Evolutionary conservation across 495 filamentous ascomycete genomes (phyloP).

Genomic region (Friedmanniomyces endolithicus): DNA sequence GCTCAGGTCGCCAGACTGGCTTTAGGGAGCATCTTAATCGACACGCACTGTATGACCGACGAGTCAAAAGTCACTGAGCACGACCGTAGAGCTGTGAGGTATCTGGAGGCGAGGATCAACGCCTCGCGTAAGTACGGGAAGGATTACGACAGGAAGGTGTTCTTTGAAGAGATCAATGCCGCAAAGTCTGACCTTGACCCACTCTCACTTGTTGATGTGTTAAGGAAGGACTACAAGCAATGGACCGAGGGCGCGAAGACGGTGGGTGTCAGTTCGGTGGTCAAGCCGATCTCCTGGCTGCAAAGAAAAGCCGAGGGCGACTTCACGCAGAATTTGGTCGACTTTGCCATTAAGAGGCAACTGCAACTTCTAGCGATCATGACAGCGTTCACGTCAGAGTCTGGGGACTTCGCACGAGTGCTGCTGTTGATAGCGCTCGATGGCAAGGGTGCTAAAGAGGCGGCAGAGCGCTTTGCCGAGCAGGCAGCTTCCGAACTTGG

Average conservation of each 20-base stretch:
- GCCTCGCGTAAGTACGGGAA: slow-evolving; percentile 13
- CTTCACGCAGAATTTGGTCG: slow-evolving; percentile 23
- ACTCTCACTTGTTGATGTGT: slow-evolving; percentile 57
- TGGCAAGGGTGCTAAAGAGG: slow-evolving; percentile 37
- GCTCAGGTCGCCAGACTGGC: slow-evolving; percentile 62
- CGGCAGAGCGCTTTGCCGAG: slow-evolving; percentile 36
- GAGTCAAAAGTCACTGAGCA: slow-evolving; percentile 59
- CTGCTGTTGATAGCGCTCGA: slow-evolving; percentile 43
- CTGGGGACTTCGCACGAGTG: slow-evolving; percentile 55
- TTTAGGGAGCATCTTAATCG: slow-evolving; percentile 68
- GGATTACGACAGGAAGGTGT: slow-evolving; percentile 45
- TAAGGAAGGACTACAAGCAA: slow-evolving; percentile 86
- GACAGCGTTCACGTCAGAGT: slow-evolving; percentile 49
- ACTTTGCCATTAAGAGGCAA: slow-evolving; percentile 45
- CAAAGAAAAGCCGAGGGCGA: slow-evolving; percentile 41
- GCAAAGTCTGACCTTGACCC: slow-evolving; percentile 62
- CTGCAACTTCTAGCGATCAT: slow-evolving; percentile 63
- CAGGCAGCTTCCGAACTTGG: slow-evolving; percentile 39
- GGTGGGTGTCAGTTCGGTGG: slow-evolving; percentile 64
- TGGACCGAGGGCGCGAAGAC: slow-evolving; percentile 52
- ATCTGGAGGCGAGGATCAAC: slow-evolving; percentile 47
- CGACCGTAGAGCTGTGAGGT: slow-evolving; percentile 52
- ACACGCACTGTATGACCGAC: slow-evolving; percentile 62
- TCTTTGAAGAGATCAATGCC: slow-evolving; percentile 48
- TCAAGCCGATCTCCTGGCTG: slow-evolving; percentile 54